Base-by-base conservation (phyloP, 345 rosid species). In the Noccaea bulbosa region DNA sequence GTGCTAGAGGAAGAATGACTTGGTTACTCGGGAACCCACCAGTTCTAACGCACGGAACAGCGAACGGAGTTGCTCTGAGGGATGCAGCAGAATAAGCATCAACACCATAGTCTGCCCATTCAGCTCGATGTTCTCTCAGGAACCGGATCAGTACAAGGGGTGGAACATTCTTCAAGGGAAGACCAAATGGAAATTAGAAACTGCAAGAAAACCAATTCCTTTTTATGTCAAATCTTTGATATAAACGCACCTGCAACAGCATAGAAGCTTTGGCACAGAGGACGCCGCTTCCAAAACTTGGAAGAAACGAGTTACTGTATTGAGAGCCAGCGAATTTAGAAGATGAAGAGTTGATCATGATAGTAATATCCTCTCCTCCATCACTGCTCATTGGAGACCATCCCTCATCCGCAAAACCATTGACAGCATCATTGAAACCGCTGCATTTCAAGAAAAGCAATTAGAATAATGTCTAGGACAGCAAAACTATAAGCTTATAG, bases 251-350 rank as follows among this genome's bases (percentile, higher is more conserved):
- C 96, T 93, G 97, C 62, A 93, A 79, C 69, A 93, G 82, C 97
- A 93, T 93, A 9, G 96, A 93, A 24, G 96, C 97, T 80, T 89
- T 93, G 45, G 95, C 98, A 74, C 97, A 93, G 30, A 93, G 87
- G 63, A 93, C 94, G 37, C 98, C 98, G 7, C 97, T 85, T 62
- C 97, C 97, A 63, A 86, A 85, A 71, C 85, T 76, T 5, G 96
- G 91, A 63, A 87, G 86, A 74, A 83, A 80, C 5, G 92, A 78
- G 37, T 82, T 57, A 33, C 78, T 81, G 35, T 82, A 91, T 43
- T 91, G 96, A 48, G 94, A 78, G 7, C 91, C 91, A 55, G 79
- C 70, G 33, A 81, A 86, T 65, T 91, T 93, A 57, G 83, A 79
- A 38, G 92, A 87, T 35, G 96, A 83, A 35, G 93, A 86, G 77